A percentile compares a stretch with the other conserved stretches of the same genome.
These are phyloP conservation scores for Artomyces pyxidatus DNA, from an alignment of 768 basidiomycete species.

Conservation along the genomic window DNA sequence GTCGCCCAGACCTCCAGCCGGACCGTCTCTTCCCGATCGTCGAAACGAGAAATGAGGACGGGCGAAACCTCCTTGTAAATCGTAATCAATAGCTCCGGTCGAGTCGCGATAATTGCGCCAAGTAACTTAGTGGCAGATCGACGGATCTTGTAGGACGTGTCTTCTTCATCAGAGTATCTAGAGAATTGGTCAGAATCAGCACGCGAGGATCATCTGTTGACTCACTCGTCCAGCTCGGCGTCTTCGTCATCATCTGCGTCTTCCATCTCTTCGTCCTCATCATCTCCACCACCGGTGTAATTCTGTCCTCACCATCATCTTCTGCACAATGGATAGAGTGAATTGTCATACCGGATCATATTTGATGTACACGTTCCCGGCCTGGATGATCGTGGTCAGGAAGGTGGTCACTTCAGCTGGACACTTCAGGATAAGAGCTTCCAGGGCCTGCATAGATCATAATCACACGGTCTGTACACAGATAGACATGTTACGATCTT, in stretches of 20 bases:
- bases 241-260: slow-evolving; percentile 75
- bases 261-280: slow-evolving; percentile 53
- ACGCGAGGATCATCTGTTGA: background rate
- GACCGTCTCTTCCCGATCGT: slow-evolving; percentile 93
- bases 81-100: slow-evolving; percentile 74
- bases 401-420: slow-evolving; percentile 76
- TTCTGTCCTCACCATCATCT: slow-evolving; percentile 39
- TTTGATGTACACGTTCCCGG: slow-evolving; percentile 74
- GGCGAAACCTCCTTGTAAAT: slow-evolving; percentile 85
- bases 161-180: slow-evolving; percentile 96
- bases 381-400: slow-evolving; percentile 57
- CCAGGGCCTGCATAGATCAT: slow-evolving; percentile 53
- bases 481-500: background rate
- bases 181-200: slow-evolving; percentile 7
- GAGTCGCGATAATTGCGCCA: slow-evolving; percentile 76
- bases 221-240: slow-evolving; percentile 71
- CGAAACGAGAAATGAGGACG: slow-evolving; percentile 82
- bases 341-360: slow-evolving; percentile 77
- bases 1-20: slow-evolving; percentile 88
- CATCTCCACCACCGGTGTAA: slow-evolving; percentile 66
- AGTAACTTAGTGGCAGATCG: slow-evolving; percentile 89
- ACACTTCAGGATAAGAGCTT: slow-evolving; percentile 76
- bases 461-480: background rate
- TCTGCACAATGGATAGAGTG: background rate
- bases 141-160: slow-evolving; percentile 96